Percentiles rank a stretch among this genome's conserved stretches.
Evolutionary conservation across 202 grass and related monocot genomes (phyloP).

Genomic region (Panicum virgatum): DNA sequence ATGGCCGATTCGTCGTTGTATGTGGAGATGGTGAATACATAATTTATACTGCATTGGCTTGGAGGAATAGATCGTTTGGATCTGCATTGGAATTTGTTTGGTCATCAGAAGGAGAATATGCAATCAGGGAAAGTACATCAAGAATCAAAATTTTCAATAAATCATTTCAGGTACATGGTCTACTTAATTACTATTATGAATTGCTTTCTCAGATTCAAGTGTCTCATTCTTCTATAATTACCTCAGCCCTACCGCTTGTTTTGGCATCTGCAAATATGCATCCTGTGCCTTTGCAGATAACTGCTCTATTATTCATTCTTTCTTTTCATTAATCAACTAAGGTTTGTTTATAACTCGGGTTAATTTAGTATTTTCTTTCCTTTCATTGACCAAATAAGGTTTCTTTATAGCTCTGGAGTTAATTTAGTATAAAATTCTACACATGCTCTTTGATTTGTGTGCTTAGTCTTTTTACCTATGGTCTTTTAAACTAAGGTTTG

Average conservation of each 20-base stretch:
- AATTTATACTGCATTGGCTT: conserved; percentile 92
- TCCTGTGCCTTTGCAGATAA: not conserved
- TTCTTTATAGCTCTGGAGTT: conserved; percentile 4
- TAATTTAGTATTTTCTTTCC: not conserved
- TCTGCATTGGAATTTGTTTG: conserved; percentile 87
- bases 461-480: not conserved
- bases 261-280: not conserved
- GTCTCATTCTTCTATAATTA: conserved; percentile 15
- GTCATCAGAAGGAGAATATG: conserved; percentile 96
- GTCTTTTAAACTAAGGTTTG: not conserved
- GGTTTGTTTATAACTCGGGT: conserved; percentile 6
- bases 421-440: not conserved
- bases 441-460: not conserved
- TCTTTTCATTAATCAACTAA: not conserved
- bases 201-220: conserved; percentile 4
- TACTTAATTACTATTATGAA: conserved; percentile 8
- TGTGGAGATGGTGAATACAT: conserved; percentile 98
- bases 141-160: conserved; percentile 93
- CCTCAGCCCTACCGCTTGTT: not conserved
- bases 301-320: conserved; percentile 3
- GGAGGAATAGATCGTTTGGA: conserved; percentile 99
- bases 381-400: not conserved
- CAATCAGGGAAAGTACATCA: conserved; percentile 91
- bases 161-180: conserved; percentile 69
- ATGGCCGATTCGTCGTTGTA: conserved; percentile 95